phyloP scores from a whole-genome alignment of 768 basidiomycete genomes.

The Mycena capillaripes region DNA sequence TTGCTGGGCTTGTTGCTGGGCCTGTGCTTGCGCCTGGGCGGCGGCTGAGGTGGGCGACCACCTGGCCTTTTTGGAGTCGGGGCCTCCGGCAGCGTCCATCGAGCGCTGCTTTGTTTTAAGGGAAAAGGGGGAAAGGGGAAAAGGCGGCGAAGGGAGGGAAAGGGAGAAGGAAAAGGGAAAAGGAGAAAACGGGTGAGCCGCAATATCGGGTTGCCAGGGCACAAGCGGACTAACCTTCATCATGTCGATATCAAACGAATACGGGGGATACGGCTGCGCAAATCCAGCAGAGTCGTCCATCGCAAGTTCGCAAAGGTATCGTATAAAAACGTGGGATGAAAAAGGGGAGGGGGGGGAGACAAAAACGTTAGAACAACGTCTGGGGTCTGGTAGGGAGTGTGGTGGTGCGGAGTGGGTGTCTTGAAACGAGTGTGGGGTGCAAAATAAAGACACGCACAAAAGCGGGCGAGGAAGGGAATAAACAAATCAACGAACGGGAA shows the following conservation, averaged over 20 bases:
- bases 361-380: conserved; percentile 57
- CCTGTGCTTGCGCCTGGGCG: conserved; percentile 57
- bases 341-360: conserved; percentile 43
- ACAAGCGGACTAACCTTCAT: conserved; percentile 75
- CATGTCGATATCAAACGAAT: conserved; percentile 90
- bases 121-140: not conserved
- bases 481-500: not conserved
- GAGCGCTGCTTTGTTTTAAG: conserved; percentile 71
- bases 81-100: conserved; percentile 86
- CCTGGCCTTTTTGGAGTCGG: conserved; percentile 91
- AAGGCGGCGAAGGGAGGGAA: conserved; percentile 49
- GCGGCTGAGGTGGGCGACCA: conserved; percentile 82
- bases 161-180: conserved; percentile 16
- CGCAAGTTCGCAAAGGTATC: not conserved
- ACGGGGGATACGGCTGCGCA: conserved; percentile 80
- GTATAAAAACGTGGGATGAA: too few species aligned
- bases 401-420: not conserved
- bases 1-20: conserved; percentile 42
- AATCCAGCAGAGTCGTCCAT: conserved; percentile 66
- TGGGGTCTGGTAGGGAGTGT: not conserved
- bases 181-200: not conserved
- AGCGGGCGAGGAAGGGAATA: conserved; percentile 20
- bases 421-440: conserved; percentile 7
- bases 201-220: conserved; percentile 16
- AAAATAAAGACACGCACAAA: conserved; percentile 50